Evolutionary conservation across 768 basidiomycete species (phyloP), one percentile per base, ranked within the genome.

Genomic region (Punctularia strigosozonata): DNA sequence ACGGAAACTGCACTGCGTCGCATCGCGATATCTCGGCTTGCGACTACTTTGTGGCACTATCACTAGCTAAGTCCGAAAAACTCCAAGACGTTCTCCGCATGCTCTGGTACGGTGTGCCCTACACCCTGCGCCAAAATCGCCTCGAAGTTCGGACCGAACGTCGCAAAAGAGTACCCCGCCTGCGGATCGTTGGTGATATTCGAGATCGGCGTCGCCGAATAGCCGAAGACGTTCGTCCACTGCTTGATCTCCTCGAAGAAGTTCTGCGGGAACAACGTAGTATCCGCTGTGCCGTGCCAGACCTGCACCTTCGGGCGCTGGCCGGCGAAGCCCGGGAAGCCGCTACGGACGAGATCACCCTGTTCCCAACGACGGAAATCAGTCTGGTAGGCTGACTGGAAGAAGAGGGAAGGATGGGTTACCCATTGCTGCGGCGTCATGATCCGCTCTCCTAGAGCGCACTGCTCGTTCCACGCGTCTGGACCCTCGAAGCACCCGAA

Each of bases 251-350:
- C 68, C 52, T 75, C 68, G 20, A 46, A 55, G 50, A 65, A 72
- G 59, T 74, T 73, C 38, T 61, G 53, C 32, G 63, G 64, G 55
- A 63, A 65, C 37, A 75, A 61, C 3, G 68, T 70, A 12, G 64
- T 65, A 46, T 75, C 73, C 30, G 49, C 51, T 1, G 72, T 73
- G 40, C 72, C 72, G 54, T 74, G 71, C 68, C 69, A 74, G 36
- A 71, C 56, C 50, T 70, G 68, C 47, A 76, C 58, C 44, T 64
- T 69, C 5, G 72, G 70, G 31, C 65, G 59, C 7, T 60, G 14
- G 18, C 73, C 73, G 15, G 68, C 68, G 55, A 64, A 75, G 15
- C 71, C 71, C 14, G 71, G 70, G 52, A 65, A 76, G 10, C 62
- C 71, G 25, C 48, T 52, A 38, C 62, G 58, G 22, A 69, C 71